phyloP scores from a whole-genome alignment of 805 yeast species.

The Wickerhamiella musiphila region DNA sequence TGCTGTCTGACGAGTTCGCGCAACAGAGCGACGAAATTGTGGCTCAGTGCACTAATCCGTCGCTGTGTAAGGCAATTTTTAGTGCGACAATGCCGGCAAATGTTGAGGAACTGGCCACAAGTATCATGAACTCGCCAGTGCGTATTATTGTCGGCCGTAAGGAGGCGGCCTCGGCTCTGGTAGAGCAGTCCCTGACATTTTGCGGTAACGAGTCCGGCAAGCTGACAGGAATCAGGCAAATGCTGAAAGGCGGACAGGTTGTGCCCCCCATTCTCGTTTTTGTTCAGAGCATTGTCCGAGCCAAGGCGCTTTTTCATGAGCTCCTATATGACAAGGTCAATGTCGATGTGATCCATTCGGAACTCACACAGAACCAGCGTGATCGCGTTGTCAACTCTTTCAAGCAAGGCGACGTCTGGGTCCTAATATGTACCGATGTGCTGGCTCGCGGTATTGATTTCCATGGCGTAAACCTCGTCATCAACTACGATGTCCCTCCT shows the following conservation, averaged over 20 bases:
- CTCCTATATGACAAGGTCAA: constrained; percentile 77
- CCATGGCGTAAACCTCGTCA: constrained; percentile 84
- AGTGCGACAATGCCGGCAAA: constrained; percentile 92
- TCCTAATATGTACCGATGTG: constrained; percentile 89
- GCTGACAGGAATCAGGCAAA: constrained; percentile 72
- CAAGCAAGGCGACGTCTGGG: constrained; percentile 87
- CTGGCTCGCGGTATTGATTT: constrained; percentile 94
- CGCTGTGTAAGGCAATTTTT: constrained; percentile 58
- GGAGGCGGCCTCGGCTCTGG: constrained; percentile 74
- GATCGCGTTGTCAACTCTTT: constrained; percentile 69
- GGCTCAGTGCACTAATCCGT: constrained; percentile 29
- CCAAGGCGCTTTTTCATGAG: constrained; percentile 90
- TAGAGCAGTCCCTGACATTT: constrained; percentile 66
- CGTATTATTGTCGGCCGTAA: constrained; percentile 83
- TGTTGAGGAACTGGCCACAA: constrained; percentile 73
- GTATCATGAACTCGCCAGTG: constrained; percentile 72
- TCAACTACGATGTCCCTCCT: constrained; percentile 92
- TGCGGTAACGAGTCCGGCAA: constrained; percentile 97
- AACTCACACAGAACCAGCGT: constrained; percentile 76
- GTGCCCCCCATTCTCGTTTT: constrained; percentile 88
- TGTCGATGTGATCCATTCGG: constrained; percentile 93
- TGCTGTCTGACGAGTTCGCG: constrained; percentile 73
- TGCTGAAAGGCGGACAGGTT: constrained; percentile 57
- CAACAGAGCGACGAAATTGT: constrained; percentile 82
- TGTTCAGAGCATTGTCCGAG: constrained; percentile 80